Evolutionary conservation across 179 eudicot species (phyloP).

Genomic region (Camellia oleifera): DNA sequence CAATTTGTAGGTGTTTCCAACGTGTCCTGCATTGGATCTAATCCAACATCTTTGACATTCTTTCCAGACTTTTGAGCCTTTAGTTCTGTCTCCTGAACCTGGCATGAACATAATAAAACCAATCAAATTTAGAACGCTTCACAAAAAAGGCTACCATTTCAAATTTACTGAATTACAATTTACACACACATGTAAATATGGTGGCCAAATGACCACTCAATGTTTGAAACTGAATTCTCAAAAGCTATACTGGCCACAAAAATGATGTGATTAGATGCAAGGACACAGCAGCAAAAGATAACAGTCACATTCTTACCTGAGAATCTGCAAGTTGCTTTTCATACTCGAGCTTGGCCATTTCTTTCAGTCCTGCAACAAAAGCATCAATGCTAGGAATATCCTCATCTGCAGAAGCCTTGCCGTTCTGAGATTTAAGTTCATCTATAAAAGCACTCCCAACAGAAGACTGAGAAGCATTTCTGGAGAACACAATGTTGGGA

Average conservation of each 20-base stretch:
- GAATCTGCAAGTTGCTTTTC: slow-evolving; percentile 46
- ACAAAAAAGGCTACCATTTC: slow-evolving; percentile 1
- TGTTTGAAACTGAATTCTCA: neutral
- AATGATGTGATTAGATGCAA: neutral
- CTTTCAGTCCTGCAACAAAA: slow-evolving; percentile 84
- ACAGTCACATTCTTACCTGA: slow-evolving; percentile 41
- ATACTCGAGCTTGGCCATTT: slow-evolving; percentile 71
- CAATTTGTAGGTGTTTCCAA: slow-evolving; percentile 35
- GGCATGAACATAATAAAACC: slow-evolving; percentile 11
- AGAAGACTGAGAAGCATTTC: slow-evolving; percentile 73
- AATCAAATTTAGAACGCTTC: slow-evolving; percentile 17
- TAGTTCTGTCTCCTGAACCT: slow-evolving; percentile 27
- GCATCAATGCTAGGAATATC: slow-evolving; percentile 73
- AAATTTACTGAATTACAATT: neutral
- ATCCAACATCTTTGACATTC: slow-evolving; percentile 43
- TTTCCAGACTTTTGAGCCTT: slow-evolving; percentile 36
- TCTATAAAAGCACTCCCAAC: slow-evolving; percentile 49
- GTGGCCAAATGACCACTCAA: neutral
- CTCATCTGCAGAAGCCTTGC: slow-evolving; percentile 43
- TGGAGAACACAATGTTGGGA: slow-evolving; percentile 38
- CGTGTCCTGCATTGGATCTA: slow-evolving; percentile 41
- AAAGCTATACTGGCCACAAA: neutral
- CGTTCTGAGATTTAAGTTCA: slow-evolving; percentile 33
- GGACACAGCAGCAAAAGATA: neutral
- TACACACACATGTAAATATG: neutral